phyloP scores from a whole-genome alignment of 495 filamentous ascomycete genomes.

The Evansstolkia leycettana region DNA sequence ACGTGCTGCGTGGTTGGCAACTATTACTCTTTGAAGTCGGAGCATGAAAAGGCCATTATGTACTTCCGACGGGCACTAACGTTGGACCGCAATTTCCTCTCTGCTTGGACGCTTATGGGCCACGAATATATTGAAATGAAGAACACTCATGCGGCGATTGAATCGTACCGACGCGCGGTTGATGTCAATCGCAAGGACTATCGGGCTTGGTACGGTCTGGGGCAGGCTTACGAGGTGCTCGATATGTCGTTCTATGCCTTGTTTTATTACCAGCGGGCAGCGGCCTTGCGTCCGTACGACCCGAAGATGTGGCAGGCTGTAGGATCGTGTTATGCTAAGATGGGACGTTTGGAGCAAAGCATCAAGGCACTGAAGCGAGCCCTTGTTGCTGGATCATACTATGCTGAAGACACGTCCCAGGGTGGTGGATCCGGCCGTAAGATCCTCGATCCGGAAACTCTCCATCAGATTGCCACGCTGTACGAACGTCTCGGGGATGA shows the following conservation, averaged over 20 bases:
- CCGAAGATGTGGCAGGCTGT: conserved; percentile 99
- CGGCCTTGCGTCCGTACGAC: conserved; percentile 80
- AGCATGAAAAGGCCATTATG: conserved; percentile 95
- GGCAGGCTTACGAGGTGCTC: conserved; percentile 93
- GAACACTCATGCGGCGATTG: conserved; percentile 96
- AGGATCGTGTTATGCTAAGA: conserved; percentile 77
- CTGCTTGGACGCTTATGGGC: conserved; percentile 98
- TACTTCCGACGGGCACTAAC: conserved; percentile 97
- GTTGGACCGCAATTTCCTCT: conserved; percentile 80
- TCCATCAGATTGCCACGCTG: conserved; percentile 80
- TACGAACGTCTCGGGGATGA: conserved; percentile 68
- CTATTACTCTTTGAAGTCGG: conserved; percentile 85
- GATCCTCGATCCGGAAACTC: conserved; percentile 77
- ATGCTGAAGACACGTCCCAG: conserved; percentile 41
- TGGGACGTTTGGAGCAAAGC: conserved; percentile 68
- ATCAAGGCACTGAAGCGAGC: conserved; percentile 94
- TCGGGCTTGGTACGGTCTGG: conserved; percentile 95
- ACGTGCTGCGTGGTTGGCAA: conserved; percentile 96
- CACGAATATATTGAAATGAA: conserved; percentile 99
- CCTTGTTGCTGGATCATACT: conserved; percentile 69
- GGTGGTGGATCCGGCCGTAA: conserved; percentile 20
- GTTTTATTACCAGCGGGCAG: conserved; percentile 95
- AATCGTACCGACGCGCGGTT: conserved; percentile 90
- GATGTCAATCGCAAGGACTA: conserved; percentile 96
- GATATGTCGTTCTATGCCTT: conserved; percentile 96